Percentiles rank a stretch among this genome's conserved stretches.
These are phyloP conservation scores for Myrica gale DNA, from an alignment of 306 rosid genomes.

Conservation along the genomic window DNA sequence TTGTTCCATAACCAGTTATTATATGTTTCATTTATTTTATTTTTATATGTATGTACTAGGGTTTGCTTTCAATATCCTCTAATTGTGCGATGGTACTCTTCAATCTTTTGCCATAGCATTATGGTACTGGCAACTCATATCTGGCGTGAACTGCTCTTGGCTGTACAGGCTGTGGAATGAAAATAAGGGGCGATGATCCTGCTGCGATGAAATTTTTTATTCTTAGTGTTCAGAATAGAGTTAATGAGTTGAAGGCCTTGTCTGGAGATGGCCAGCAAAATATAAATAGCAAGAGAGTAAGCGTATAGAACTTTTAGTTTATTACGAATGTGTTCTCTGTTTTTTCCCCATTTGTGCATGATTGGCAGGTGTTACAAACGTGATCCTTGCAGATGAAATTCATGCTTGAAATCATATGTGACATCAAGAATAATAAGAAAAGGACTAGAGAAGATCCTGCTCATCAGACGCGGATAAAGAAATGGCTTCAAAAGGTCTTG, in stretches of 20 bases:
- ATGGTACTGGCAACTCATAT: slow-evolving; percentile 7
- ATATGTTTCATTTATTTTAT: background rate
- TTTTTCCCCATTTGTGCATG: background rate
- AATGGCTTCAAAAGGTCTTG: slow-evolving; percentile 90
- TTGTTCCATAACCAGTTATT: background rate
- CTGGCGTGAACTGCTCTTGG: slow-evolving; percentile 17
- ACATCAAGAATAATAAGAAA: slow-evolving; percentile 94
- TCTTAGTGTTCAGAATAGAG: slow-evolving; percentile 61
- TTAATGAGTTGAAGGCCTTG: slow-evolving; percentile 62
- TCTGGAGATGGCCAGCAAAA: slow-evolving; percentile 46
- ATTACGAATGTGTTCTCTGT: slow-evolving; percentile 13
- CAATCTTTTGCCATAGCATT: slow-evolving; percentile 20
- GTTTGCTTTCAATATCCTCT: background rate
- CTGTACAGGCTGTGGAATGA: slow-evolving; percentile 89
- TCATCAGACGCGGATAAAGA: slow-evolving; percentile 70
- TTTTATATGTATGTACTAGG: slow-evolving; percentile 6
- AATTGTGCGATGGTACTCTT: background rate
- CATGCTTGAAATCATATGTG: slow-evolving; percentile 93
- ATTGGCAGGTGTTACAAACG: slow-evolving; percentile 18
- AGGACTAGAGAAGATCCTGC: slow-evolving; percentile 70
- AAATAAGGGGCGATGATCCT: slow-evolving; percentile 91
- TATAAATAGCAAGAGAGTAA: slow-evolving; percentile 67
- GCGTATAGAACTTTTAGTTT: slow-evolving; percentile 26
- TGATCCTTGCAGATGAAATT: slow-evolving; percentile 80
- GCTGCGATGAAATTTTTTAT: slow-evolving; percentile 77